A percentile compares a stretch with the other conserved stretches of the same genome.
Conservation (phyloP, 805 yeast species). For the Saturnispora zaruensis region DNA sequence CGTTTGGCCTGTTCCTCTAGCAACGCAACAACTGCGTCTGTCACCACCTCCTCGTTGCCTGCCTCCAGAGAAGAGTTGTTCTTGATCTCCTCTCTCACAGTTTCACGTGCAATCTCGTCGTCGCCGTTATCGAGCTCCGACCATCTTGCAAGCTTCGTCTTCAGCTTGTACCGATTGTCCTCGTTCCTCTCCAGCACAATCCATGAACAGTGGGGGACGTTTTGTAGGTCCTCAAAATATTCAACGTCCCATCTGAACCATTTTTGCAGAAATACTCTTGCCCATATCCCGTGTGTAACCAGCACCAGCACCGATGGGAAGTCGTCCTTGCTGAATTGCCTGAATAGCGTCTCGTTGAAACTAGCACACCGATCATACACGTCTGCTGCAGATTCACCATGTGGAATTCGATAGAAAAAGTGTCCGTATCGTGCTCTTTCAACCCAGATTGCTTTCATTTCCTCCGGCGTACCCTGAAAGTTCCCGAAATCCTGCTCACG, state of each 20-base stretch:
- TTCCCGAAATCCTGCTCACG: conserved; percentile 95
- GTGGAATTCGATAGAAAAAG: conserved; percentile 81
- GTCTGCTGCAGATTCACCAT: conserved; percentile 95
- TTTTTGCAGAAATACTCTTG: conserved; percentile 84
- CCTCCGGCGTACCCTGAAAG: conserved; percentile 68
- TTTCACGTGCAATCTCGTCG: conserved; percentile 19
- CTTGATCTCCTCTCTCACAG: conserved; percentile 21
- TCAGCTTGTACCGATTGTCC: conserved; percentile 44
- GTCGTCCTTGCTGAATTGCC: conserved; percentile 62
- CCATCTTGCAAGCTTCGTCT: conserved; percentile 67
- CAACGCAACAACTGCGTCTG: conserved; percentile 38
- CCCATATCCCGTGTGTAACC: conserved; percentile 93
- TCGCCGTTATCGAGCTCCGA: conserved; percentile 37
- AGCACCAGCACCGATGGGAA: conserved; percentile 77
- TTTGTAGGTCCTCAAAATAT: conserved; percentile 72
- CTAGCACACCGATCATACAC: conserved; percentile 88
- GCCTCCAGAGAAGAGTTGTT: conserved; percentile 19
- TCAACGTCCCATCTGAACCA: conserved; percentile 95
- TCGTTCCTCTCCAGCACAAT: conserved; percentile 62
- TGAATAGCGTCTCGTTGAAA: conserved; percentile 76
- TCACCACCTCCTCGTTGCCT: conserved; percentile 22
- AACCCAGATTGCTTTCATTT: conserved; percentile 74
- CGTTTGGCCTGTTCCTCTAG: conserved; percentile 29
- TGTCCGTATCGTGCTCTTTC: conserved; percentile 85
- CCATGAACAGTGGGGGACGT: conserved; percentile 79